These are phyloP conservation scores for Tephrocybe sp. DNA, from an alignment of 768 basidiomycete species.

Conservation along the genomic window DNA sequence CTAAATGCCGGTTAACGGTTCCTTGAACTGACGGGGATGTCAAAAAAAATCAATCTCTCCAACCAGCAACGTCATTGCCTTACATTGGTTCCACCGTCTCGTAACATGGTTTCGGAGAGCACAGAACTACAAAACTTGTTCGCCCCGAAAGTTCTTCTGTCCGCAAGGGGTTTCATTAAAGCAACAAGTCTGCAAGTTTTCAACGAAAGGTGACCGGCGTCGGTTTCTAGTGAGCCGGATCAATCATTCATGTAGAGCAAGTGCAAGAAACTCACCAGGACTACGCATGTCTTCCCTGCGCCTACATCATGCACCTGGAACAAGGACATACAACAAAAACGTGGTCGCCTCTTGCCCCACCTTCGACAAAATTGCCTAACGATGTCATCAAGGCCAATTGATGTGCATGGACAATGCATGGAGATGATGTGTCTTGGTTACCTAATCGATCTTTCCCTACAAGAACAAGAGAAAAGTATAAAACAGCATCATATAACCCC, in stretches of 20 bases:
- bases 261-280: too few relatives aligned
- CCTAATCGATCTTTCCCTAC: slow-evolving; percentile 13
- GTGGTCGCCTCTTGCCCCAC: neutral
- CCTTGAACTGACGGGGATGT: neutral
- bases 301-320: neutral
- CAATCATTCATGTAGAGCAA: neutral
- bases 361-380: neutral
- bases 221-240: neutral
- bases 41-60: neutral
- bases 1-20: slow-evolving; percentile 7
- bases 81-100: neutral
- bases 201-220: neutral
- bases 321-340: neutral
- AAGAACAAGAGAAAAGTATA: slow-evolving; percentile 8
- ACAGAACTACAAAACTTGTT: slow-evolving; percentile 7
- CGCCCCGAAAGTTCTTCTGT: neutral
- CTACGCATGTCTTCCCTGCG: neutral
- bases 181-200: neutral
- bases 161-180: neutral
- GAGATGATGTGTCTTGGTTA: slow-evolving; percentile 14
- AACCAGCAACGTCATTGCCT: slow-evolving; percentile 9
- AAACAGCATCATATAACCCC: slow-evolving; percentile 5
- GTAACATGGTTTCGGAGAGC: slow-evolving; percentile 8
- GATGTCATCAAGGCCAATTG: slow-evolving; percentile 1
- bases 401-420: slow-evolving; percentile 15